Base-by-base conservation (phyloP, 2,329 filamentous ascomycete species). In the Ascochyta lentis region DNA sequence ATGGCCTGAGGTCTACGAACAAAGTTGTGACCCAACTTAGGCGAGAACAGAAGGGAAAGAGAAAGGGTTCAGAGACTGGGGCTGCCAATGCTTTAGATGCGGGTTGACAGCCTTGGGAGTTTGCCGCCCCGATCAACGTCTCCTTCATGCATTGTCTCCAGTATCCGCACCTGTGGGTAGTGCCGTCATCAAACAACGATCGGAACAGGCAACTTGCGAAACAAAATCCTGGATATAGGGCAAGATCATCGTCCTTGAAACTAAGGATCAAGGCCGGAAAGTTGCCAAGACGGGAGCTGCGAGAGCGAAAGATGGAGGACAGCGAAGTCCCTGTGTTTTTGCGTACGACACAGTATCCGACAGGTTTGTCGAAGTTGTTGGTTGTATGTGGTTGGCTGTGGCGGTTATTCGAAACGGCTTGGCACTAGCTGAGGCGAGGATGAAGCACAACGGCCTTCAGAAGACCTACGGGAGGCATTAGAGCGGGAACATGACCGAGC, bases 51-150 rank as follows among this genome's bases (percentile, higher is more conserved):
- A 60, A 58, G 40, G 53, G 54, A 59, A 63, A 50, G 53, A 63
- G 58, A 54, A 52, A 59, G 47, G 51, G 44, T 49, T 43, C 35
- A 55, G 56, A 63, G 59, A 58, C 64, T 60, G 66, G 70, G 61
- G 51, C 63, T 60, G 62, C 64, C 61, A 69, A 68, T 62, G 40
- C 67, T 74, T 68, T 74, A 64, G 64, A 66, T 65, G 60, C 49
- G 45, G 56, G 48, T 49, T 59, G 63, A 56, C 61, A 58, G 56
- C 54, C 52, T 55, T 58, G 59, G 43, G 49, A 34, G 48, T 55
- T 56, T 59, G 49, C 60, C 58, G 61, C 60, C 48, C 48, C 49
- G 50, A 44, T 59, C 49, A 44, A 51, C 47, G 47, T 52, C 56
- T 68, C 64, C 45, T 58, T 69, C 65, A 64, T 46, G 56, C 49